A percentile compares a stretch with the other conserved stretches of the same genome.
phyloP scores from a whole-genome alignment of 2,329 filamentous ascomycete genomes.

The Colletotrichum coccodes region DNA sequence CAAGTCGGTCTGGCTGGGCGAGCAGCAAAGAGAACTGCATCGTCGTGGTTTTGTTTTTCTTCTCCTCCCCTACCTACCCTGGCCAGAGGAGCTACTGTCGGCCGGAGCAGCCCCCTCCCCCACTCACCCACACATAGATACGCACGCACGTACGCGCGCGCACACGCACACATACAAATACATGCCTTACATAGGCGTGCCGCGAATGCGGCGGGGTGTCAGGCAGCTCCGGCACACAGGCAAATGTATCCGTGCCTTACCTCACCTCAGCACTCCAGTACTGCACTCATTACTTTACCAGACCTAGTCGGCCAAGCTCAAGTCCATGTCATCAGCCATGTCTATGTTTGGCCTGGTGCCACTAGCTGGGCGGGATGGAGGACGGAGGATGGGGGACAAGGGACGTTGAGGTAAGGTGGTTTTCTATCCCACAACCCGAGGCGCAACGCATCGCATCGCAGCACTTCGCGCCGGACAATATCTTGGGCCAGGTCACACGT shows the following conservation, averaged over 20 bases:
- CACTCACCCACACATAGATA: neutral
- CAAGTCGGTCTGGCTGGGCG: neutral
- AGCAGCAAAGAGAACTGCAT: neutral
- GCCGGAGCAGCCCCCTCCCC: neutral
- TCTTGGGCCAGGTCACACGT: neutral
- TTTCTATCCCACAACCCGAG: neutral
- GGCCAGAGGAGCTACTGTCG: neutral
- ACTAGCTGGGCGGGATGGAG: neutral
- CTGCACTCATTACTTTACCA: neutral
- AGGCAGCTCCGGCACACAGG: neutral
- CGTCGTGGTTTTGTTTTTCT: neutral
- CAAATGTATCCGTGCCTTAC: neutral
- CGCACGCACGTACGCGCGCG: neutral
- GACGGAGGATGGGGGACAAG: neutral
- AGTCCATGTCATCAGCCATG: neutral
- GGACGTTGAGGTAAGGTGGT: neutral
- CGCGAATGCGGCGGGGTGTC: neutral
- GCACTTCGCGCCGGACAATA: neutral
- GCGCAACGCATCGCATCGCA: slow-evolving; percentile 4
- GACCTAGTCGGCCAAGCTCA: neutral
- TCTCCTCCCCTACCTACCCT: neutral
- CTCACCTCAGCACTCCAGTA: neutral
- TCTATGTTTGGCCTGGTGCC: neutral
- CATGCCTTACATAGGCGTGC: neutral
- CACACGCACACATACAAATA: neutral